A percentile compares a stretch with the other conserved stretches of the same genome.
Conservation (phyloP, 2,329 filamentous ascomycete genomes). For the Zymoseptoria crescenta region DNA sequence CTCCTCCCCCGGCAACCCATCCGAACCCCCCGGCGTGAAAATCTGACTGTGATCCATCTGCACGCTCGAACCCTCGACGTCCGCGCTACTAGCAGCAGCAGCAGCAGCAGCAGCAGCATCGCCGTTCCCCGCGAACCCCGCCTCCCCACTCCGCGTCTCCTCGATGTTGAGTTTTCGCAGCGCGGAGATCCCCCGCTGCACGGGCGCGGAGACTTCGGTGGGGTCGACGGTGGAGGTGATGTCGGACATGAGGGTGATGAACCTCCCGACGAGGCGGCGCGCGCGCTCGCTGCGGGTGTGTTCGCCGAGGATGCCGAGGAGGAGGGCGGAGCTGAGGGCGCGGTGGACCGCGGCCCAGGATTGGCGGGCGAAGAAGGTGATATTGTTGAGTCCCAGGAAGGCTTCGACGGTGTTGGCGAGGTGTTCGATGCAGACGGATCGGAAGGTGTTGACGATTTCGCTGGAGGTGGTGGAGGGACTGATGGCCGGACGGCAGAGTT, state of each 20-base stretch:
- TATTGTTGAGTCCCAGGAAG: slow-evolving; percentile 51
- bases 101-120: slow-evolving; percentile 6
- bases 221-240: slow-evolving; percentile 41
- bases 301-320: slow-evolving; percentile 36
- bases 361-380: slow-evolving; percentile 36
- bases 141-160: slow-evolving; percentile 7
- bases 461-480: slow-evolving; percentile 41
- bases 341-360: slow-evolving; percentile 29
- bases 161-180: slow-evolving; percentile 35
- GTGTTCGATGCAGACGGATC: slow-evolving; percentile 48
- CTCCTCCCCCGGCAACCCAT: slow-evolving; percentile 28
- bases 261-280: slow-evolving; percentile 37
- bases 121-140: slow-evolving; percentile 1
- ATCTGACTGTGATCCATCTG: slow-evolving; percentile 20
- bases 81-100: slow-evolving; percentile 6
- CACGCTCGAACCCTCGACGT: slow-evolving; percentile 8
- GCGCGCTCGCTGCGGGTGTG: slow-evolving; percentile 41
- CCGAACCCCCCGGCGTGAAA: slow-evolving; percentile 23
- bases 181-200: slow-evolving; percentile 40
- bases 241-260: slow-evolving; percentile 40
- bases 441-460: slow-evolving; percentile 41
- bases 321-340: slow-evolving; percentile 34
- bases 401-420: slow-evolving; percentile 51
- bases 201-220: slow-evolving; percentile 40
- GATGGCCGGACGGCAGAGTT: slow-evolving; percentile 54